Evolutionary conservation across 2,329 filamentous ascomycete genomes (phyloP).

Genomic region (Paecilomyces dactylethromorphus): DNA sequence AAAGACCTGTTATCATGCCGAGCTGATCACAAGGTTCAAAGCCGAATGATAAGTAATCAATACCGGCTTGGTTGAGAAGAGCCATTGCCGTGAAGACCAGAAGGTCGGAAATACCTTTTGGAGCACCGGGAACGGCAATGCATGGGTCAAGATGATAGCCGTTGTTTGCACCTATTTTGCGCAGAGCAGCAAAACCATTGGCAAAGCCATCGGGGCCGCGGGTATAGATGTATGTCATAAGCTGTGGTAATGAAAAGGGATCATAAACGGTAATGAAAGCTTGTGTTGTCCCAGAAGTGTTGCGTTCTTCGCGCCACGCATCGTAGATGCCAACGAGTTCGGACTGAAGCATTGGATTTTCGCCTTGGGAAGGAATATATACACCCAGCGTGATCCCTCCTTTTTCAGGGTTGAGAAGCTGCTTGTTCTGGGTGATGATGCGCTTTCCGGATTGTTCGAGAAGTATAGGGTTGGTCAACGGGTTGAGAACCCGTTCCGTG

Average conservation of each 20-base stretch:
- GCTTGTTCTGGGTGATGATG: slow-evolving; percentile 30
- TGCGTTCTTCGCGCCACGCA: slow-evolving; percentile 30
- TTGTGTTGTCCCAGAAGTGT: slow-evolving; percentile 21
- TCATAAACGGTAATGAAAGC: slow-evolving; percentile 38
- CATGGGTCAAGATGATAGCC: slow-evolving; percentile 39
- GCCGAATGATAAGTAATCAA: slow-evolving; percentile 33
- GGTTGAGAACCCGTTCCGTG: slow-evolving; percentile 34
- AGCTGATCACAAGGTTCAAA: slow-evolving; percentile 30
- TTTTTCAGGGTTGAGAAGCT: slow-evolving; percentile 29
- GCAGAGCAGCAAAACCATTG: slow-evolving; percentile 34
- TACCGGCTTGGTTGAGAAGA: slow-evolving; percentile 22
- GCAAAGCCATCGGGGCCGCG: slow-evolving; percentile 18
- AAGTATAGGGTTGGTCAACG: slow-evolving; percentile 32
- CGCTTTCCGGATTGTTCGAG: slow-evolving; percentile 29
- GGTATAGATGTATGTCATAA: slow-evolving; percentile 38
- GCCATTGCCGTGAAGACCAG: slow-evolving; percentile 33
- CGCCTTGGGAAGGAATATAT: slow-evolving; percentile 27
- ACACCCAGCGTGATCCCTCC: slow-evolving; percentile 26
- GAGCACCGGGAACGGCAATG: slow-evolving; percentile 26
- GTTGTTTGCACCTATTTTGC: slow-evolving; percentile 28
- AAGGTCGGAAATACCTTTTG: slow-evolving; percentile 33
- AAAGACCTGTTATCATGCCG: slow-evolving; percentile 1
- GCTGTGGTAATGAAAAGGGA: slow-evolving; percentile 28
- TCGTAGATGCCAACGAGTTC: slow-evolving; percentile 32
- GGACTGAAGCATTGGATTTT: slow-evolving; percentile 22